phyloP scores from a whole-genome alignment of 495 filamentous ascomycete genomes.

The Neurospora tetraspora region DNA sequence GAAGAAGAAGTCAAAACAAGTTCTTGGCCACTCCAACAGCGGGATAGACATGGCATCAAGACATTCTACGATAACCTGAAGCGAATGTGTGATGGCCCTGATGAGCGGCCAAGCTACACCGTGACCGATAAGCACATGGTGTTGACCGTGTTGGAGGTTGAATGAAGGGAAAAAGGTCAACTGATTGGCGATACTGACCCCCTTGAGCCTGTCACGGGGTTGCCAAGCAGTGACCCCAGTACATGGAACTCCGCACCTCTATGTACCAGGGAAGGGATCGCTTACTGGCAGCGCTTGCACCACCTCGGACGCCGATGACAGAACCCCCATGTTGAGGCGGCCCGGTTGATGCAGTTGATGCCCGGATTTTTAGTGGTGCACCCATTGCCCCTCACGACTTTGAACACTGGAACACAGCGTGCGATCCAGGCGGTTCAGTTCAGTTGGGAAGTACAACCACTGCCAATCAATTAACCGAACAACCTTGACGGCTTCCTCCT shows the following conservation, averaged over 20 bases:
- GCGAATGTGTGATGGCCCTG: neutral
- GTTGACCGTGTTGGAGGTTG: neutral
- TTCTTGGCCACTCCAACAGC: neutral
- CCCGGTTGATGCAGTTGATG: neutral
- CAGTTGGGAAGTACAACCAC: neutral
- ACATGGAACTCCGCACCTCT: neutral
- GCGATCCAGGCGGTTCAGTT: neutral
- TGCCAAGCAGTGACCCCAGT: neutral
- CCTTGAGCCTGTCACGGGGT: conserved; percentile 19
- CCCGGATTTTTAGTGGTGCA: neutral
- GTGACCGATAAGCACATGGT: neutral
- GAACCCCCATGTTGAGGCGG: neutral
- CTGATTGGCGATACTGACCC: conserved; percentile 18
- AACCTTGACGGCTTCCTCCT: neutral
- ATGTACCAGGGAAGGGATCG: neutral
- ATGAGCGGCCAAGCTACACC: neutral
- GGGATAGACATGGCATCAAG: no score
- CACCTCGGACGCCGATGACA: neutral
- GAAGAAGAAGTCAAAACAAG: neutral
- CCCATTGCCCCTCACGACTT: neutral
- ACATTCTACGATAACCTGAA: neutral
- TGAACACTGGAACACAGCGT: neutral
- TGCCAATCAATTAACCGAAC: neutral
- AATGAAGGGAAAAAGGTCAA: conserved; percentile 4
- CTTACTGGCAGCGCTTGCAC: neutral